Percentiles rank a stretch among this genome's conserved stretches.
phyloP scores from a whole-genome alignment of 192 early-diverging fungal species.

The Pilobolus umbonatus region DNA sequence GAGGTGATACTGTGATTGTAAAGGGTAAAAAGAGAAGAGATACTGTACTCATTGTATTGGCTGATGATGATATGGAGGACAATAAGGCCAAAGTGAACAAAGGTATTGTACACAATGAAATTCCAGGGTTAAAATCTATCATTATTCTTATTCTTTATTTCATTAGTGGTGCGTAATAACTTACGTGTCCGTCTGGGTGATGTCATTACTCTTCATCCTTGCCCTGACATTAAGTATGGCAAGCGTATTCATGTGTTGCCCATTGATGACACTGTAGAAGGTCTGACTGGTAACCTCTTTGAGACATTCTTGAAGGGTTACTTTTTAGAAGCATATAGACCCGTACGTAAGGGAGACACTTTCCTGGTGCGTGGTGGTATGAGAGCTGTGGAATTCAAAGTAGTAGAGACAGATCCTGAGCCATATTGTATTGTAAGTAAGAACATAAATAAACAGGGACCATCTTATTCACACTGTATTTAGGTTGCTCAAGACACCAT shows the following conservation, averaged over 20 bases:
- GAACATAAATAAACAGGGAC: neutral
- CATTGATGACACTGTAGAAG: constrained; percentile 97
- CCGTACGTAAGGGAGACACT: constrained; percentile 90
- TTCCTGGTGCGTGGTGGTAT: constrained; percentile 95
- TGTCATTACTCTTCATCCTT: constrained; percentile 92
- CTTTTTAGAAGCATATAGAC: constrained; percentile 96
- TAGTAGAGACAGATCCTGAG: constrained; percentile 90
- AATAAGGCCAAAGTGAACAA: constrained; percentile 94
- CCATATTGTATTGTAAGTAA: constrained; percentile 92
- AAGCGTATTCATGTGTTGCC: constrained; percentile 95
- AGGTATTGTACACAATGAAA: constrained; percentile 30
- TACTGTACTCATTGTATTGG: constrained; percentile 91
- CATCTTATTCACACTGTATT: neutral
- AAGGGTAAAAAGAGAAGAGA: constrained; percentile 99
- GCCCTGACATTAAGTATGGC: constrained; percentile 96
- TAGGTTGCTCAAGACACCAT: constrained; percentile 96
- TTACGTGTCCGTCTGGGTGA: constrained; percentile 94
- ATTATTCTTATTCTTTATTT: neutral
- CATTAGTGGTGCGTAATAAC: constrained; percentile 86
- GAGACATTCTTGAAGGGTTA: constrained; percentile 98
- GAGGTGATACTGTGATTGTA: constrained; percentile 92
- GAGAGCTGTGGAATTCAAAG: constrained; percentile 99
- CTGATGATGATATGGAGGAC: constrained; percentile 88
- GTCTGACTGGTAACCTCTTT: constrained; percentile 95
- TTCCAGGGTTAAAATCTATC: neutral